Conservation (phyloP, 2,329 filamentous ascomycete species). For the Neocucurbitaria cava region DNA sequence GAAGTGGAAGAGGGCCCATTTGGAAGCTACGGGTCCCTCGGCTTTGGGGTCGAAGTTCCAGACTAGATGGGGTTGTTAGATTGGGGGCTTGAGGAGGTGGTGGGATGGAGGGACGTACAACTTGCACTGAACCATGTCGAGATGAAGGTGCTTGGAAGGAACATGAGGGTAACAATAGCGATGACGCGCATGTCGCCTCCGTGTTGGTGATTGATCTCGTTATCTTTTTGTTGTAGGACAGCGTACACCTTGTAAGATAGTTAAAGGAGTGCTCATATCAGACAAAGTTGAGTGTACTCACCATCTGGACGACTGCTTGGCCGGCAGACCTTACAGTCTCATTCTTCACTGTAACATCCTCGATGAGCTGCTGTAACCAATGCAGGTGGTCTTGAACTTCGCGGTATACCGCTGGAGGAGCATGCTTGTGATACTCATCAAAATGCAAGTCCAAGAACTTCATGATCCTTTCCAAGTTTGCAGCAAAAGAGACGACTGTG, state of each 20-base stretch:
- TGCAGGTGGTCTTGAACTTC: not conserved
- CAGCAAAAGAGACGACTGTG: not conserved
- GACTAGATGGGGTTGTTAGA: not conserved
- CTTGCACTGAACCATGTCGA: conserved; percentile 21
- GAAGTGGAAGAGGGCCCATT: conserved; percentile 1
- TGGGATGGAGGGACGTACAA: not conserved
- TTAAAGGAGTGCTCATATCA: not conserved
- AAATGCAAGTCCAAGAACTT: not conserved
- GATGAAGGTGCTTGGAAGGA: conserved; percentile 27
- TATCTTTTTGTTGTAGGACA: conserved; percentile 29
- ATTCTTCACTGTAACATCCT: not conserved
- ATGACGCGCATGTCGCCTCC: conserved; percentile 33
- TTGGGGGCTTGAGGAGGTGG: not conserved
- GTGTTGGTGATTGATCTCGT: conserved; percentile 21
- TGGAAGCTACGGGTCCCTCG: not conserved
- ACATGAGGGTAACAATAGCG: conserved; percentile 26
- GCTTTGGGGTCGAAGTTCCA: not conserved
- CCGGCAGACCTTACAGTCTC: conserved; percentile 1
- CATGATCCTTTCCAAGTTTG: not conserved
- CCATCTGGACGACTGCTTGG: conserved; percentile 1
- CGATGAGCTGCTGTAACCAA: not conserved
- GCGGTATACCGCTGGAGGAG: not conserved
- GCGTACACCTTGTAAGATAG: conserved; percentile 17
- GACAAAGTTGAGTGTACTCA: not conserved
- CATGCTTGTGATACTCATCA: not conserved